Base-by-base conservation (phyloP, 345 rosid species). In the Aquilaria sinensis region DNA sequence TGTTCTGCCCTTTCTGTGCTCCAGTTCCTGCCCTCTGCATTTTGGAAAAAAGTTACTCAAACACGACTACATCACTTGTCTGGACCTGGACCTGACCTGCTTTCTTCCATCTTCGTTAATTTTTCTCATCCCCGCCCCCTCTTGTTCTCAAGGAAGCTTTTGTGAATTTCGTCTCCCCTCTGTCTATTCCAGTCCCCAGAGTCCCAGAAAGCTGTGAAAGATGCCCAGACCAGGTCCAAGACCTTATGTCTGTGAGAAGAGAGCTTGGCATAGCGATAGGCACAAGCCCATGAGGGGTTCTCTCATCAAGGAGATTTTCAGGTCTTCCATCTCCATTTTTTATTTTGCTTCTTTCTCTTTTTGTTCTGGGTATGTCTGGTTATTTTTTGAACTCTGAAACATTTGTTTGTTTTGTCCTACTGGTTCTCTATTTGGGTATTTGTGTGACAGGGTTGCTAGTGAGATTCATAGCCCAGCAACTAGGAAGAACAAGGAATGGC, bases 231-330 rank as follows among this genome's bases (percentile, higher is more conserved):
- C 93, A 58, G 89, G 89, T 12, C 83, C 86, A 41, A 83, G 90
- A 66, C 89, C 93, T 52, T 87, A 84, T 68, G 88, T 80, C 51
- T 87, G 88, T 72, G 86, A 82, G 41, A 78, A 86, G 58, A 78
- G 84, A 79, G 90, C 90, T 58, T 84, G 90, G 90, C 86, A 84
- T 65, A 87, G 93, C 64, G 90, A 87, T 49, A 84, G 90, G 63
- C 90, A 84, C 75, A 86, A 78, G 10, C 93, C 93, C 81, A 80
- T 82, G 56, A 78, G 88, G 63, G 93, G 93, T 41, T 84, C 93
- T 56, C 77, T 84, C 69, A 87, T 87, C 64, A 85, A 79, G 67
- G 86, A 84, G 53, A 82, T 87, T 67, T 80, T 84, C 82, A 80
- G 93, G 93, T 87, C 1, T 59, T 30, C 56, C 14, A 3, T 43